These are phyloP conservation scores for Garcia nutans DNA, from an alignment of 345 rosid species.

Conservation along the genomic window DNA sequence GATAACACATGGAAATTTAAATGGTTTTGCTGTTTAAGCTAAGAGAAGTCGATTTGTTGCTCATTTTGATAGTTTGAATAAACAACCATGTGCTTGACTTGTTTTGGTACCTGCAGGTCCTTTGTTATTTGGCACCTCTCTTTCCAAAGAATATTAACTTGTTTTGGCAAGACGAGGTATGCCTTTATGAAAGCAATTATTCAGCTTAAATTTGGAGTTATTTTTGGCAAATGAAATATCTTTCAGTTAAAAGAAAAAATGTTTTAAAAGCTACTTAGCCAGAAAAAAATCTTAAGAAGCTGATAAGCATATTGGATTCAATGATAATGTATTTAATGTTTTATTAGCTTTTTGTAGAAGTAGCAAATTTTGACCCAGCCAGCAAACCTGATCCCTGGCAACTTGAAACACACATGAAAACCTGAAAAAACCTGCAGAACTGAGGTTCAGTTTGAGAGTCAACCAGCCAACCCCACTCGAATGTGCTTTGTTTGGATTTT, in stretches of 20 bases:
- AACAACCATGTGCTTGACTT: constrained; percentile 1
- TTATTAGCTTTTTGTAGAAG: too few species aligned
- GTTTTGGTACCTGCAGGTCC: constrained; percentile 57
- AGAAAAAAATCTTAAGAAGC: background rate
- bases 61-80: constrained; percentile 1
- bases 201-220: constrained; percentile 11
- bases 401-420: too few species aligned
- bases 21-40: background rate
- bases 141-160: constrained; percentile 80
- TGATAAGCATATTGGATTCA: background rate
- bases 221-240: constrained; percentile 5
- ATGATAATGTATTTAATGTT: too few species aligned
- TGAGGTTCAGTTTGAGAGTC: too few species aligned
- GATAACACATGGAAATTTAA: background rate
- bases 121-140: constrained; percentile 83
- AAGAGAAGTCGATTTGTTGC: background rate
- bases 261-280: background rate
- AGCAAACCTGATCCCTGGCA: too few species aligned
- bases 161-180: constrained; percentile 99
- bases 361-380: too few species aligned
- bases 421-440: too few species aligned
- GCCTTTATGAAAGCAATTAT: constrained; percentile 25
- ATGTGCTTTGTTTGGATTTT: too few species aligned
- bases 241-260: too few species aligned
- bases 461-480: too few species aligned